phyloP scores from a whole-genome alignment of 352 stramenopile species.

The Halophytophthora batemanensis region DNA sequence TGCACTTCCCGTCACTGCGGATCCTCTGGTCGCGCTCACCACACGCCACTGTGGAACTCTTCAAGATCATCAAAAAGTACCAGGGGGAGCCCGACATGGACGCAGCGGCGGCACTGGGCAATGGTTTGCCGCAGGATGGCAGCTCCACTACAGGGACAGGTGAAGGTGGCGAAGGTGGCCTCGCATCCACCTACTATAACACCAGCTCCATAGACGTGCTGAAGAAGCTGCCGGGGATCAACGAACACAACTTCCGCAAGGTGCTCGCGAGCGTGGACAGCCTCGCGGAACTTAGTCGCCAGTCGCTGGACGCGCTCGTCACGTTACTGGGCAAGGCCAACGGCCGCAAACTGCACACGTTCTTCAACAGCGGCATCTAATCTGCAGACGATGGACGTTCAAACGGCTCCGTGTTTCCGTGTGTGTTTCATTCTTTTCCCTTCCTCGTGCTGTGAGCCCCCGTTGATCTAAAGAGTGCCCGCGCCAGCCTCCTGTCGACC shows the following conservation, averaged over 20 bases:
- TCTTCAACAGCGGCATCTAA: conserved; percentile 73
- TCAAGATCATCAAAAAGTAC: conserved; percentile 81
- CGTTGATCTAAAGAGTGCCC: too few relatives aligned
- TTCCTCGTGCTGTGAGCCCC: conserved; percentile 13
- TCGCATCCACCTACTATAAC: conserved; percentile 76
- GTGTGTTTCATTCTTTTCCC: conserved; percentile 8
- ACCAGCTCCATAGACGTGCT: conserved; percentile 93
- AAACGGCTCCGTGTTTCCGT: not conserved
- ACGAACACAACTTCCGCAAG: conserved; percentile 88
- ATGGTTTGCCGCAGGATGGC: conserved; percentile 26
- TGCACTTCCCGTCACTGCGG: conserved; percentile 93
- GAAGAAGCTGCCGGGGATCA: conserved; percentile 95
- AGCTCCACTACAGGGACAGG: conserved; percentile 13
- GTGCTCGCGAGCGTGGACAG: conserved; percentile 68
- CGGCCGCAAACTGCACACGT: conserved; percentile 76
- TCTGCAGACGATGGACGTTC: not conserved
- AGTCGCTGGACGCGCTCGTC: conserved; percentile 62
- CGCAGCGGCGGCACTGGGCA: conserved; percentile 60
- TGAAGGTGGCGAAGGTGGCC: conserved; percentile 24
- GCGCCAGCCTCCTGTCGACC: too few relatives aligned
- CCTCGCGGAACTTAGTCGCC: conserved; percentile 70
- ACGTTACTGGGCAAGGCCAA: conserved; percentile 68
- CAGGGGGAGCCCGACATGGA: conserved; percentile 85
- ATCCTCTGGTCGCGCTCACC: conserved; percentile 95
- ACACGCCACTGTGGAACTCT: conserved; percentile 87